Percentiles rank a stretch among this genome's conserved stretches.
Evolutionary conservation across 2,329 filamentous ascomycete genomes (phyloP).

Genomic region (Alternaria angustiovoidea): DNA sequence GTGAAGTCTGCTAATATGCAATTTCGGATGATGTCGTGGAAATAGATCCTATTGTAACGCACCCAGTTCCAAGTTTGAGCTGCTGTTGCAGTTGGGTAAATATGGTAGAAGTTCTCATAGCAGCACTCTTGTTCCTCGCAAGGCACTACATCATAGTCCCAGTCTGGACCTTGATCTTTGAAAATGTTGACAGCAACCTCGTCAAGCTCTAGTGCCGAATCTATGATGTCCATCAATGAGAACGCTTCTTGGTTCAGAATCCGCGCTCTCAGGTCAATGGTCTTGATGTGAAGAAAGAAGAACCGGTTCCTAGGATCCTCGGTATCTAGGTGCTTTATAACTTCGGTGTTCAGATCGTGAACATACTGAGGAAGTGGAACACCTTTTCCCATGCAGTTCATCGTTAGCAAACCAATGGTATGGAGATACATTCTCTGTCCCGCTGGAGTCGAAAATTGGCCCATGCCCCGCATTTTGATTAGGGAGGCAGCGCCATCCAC

Average conservation of each 20-base stretch:
- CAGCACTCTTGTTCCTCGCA: slow-evolving; percentile 19
- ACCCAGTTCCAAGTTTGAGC: slow-evolving; percentile 48
- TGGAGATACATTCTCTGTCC: slow-evolving; percentile 46
- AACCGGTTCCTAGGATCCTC: slow-evolving; percentile 37
- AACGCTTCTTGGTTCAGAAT: slow-evolving; percentile 28
- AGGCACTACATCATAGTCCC: slow-evolving; percentile 34
- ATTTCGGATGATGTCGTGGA: slow-evolving; percentile 48
- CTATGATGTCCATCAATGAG: slow-evolving; percentile 32
- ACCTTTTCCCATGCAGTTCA: slow-evolving; percentile 41
- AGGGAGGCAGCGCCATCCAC: slow-evolving; percentile 47
- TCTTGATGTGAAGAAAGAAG: slow-evolving; percentile 41
- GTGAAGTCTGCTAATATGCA: slow-evolving; percentile 37
- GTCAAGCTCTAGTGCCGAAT: slow-evolving; percentile 38
- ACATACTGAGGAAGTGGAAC: slow-evolving; percentile 34
- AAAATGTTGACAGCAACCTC: slow-evolving; percentile 30
- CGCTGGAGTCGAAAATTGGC: slow-evolving; percentile 39
- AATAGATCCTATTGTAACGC: slow-evolving; percentile 44
- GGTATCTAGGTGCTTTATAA: slow-evolving; percentile 28
- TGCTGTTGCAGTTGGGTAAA: slow-evolving; percentile 38
- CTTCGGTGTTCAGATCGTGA: slow-evolving; percentile 35
- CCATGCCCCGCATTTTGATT: slow-evolving; percentile 40
- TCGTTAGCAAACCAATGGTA: slow-evolving; percentile 34
- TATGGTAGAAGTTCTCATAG: slow-evolving; percentile 41
- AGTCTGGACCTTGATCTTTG: slow-evolving; percentile 24
- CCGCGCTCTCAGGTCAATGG: slow-evolving; percentile 37